Percentiles rank a stretch among this genome's conserved stretches.
Conservation (phyloP, 2,329 filamentous ascomycete genomes). For the Cladosporium sp. region DNA sequence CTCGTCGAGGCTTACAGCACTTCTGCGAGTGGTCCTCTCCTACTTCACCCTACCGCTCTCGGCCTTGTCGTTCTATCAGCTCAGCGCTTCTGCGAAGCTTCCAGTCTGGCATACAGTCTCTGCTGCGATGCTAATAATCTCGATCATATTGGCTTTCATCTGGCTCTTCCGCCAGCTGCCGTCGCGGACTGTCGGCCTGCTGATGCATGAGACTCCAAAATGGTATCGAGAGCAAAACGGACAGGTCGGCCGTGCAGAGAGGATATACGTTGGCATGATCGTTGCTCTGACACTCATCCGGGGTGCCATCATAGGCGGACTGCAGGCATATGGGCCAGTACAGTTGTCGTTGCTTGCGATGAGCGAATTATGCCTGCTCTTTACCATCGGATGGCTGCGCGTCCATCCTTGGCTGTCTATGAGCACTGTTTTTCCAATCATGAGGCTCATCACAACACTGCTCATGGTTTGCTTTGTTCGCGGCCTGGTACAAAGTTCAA, state of each 20-base stretch:
- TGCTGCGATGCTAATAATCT: not conserved
- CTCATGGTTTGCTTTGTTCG: constrained; percentile 11
- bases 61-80: constrained; percentile 13
- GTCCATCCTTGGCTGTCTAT: not conserved
- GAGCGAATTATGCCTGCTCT: not conserved
- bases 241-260: not conserved
- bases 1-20: not conserved
- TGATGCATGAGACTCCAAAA: constrained; percentile 10
- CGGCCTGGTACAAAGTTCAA: not conserved
- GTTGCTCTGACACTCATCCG: constrained; percentile 12
- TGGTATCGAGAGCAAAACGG: constrained; percentile 10
- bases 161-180: constrained; percentile 14
- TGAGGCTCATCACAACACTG: constrained; percentile 1
- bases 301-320: constrained; percentile 7
- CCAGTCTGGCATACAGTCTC: constrained; percentile 6
- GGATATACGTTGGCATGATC: constrained; percentile 1
- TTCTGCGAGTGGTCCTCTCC: constrained; percentile 9
- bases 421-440: not conserved
- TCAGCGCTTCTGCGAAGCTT: not conserved
- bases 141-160: constrained; percentile 13
- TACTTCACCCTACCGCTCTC: constrained; percentile 17
- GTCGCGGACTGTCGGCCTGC: not conserved
- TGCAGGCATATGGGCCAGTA: constrained; percentile 6
- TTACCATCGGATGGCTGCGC: constrained; percentile 10
- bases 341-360: constrained; percentile 7